phyloP scores from a whole-genome alignment of 2,329 filamentous ascomycete species.

The Alternaria sp. region DNA sequence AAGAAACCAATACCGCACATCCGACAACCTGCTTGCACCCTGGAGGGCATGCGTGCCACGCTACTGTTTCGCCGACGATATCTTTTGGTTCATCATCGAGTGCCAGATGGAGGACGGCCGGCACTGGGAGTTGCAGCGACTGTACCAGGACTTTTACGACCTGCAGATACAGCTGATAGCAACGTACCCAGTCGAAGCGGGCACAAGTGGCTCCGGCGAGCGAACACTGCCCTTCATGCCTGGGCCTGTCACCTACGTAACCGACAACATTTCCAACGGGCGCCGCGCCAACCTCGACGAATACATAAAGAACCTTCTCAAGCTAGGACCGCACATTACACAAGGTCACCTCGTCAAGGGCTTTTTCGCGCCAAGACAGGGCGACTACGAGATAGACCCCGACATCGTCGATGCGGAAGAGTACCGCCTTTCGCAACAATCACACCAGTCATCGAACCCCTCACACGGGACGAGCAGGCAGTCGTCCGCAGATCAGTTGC shows the following conservation, averaged over 20 bases:
- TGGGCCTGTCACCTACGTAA: conserved; percentile 95
- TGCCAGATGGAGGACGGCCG: conserved; percentile 87
- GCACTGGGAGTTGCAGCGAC: conserved; percentile 90
- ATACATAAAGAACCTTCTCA: conserved; percentile 90
- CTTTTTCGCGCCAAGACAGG: conserved; percentile 87
- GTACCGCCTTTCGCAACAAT: conserved; percentile 72
- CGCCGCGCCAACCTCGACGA: conserved; percentile 91
- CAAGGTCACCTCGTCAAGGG: conserved; percentile 83
- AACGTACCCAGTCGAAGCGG: conserved; percentile 89
- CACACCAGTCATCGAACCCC: conserved; percentile 48
- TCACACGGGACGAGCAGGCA: conserved; percentile 46
- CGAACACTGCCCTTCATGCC: conserved; percentile 96
- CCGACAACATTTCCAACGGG: conserved; percentile 95
- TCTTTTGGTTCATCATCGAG: conserved; percentile 99
- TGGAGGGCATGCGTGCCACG: conserved; percentile 84
- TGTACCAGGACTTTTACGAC: conserved; percentile 99
- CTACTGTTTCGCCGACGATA: conserved; percentile 95
- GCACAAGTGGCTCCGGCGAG: conserved; percentile 75
- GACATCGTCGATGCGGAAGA: conserved; percentile 68
- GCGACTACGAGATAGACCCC: conserved; percentile 91
- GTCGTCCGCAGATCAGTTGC: conserved; percentile 49
- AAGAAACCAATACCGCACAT: conserved; percentile 47
- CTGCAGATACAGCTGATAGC: conserved; percentile 95
- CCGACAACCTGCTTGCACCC: conserved; percentile 69
- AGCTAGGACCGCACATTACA: conserved; percentile 83